A percentile compares a stretch with the other conserved stretches of the same genome.
Conservation (phyloP, 805 yeast genomes). For the Yarrowia sp. region DNA sequence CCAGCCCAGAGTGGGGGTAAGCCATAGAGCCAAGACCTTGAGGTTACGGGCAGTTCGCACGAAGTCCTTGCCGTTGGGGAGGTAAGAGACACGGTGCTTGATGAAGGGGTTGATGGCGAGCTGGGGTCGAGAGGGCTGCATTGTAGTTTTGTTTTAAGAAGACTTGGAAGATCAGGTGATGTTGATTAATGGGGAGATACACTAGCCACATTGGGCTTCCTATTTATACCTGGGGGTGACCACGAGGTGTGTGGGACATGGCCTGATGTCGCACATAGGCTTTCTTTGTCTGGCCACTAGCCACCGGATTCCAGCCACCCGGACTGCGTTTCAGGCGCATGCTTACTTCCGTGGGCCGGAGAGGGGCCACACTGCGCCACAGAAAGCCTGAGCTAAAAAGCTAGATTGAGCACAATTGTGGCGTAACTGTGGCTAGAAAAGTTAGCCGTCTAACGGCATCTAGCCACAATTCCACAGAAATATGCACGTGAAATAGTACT, state of each 20-base stretch:
- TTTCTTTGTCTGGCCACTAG: slow-evolving; percentile 28
- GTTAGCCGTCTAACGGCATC: not conserved
- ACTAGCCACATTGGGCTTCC: slow-evolving; percentile 29
- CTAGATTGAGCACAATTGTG: not conserved
- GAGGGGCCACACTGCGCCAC: slow-evolving; percentile 27
- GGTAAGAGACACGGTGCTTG: slow-evolving; percentile 24
- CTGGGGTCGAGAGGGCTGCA: slow-evolving; percentile 39
- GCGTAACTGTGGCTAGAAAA: slow-evolving; percentile 23
- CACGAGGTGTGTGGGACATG: slow-evolving; percentile 10
- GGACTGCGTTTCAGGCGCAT: not conserved
- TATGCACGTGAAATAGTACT: too few species aligned
- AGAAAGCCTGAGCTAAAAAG: not conserved
- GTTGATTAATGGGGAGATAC: slow-evolving; percentile 19
- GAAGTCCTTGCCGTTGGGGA: slow-evolving; percentile 17
- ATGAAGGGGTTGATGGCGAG: slow-evolving; percentile 35
- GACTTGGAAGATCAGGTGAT: slow-evolving; percentile 27
- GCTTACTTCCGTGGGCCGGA: slow-evolving; percentile 25
- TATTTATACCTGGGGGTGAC: slow-evolving; percentile 33
- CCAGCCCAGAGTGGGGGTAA: slow-evolving; percentile 38
- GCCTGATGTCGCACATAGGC: slow-evolving; percentile 23
- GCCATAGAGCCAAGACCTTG: slow-evolving; percentile 2
- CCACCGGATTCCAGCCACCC: slow-evolving; percentile 34
- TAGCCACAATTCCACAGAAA: not conserved
- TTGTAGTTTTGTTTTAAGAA: slow-evolving; percentile 23
- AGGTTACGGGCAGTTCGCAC: slow-evolving; percentile 18